Base-by-base conservation (phyloP, 2,329 filamentous ascomycete species). In the Botryotinia convoluta region DNA sequence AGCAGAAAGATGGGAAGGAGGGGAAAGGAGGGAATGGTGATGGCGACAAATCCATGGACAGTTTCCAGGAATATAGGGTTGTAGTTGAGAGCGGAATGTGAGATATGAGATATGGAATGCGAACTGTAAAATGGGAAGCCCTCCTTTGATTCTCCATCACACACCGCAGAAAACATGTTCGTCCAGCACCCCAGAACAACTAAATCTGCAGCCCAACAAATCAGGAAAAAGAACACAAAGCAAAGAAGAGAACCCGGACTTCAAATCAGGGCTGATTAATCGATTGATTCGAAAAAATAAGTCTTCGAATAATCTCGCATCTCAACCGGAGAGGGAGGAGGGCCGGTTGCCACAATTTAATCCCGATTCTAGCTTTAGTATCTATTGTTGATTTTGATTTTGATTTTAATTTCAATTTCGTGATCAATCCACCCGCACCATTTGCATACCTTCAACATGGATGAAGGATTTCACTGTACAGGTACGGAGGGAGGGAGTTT, bases 31-130 rank as follows among this genome's bases (percentile, higher is more conserved):
- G 26, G 1, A 22, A 39, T 9, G 16, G 44, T 3, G 62, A 67
- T 37, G 54, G 42, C 59, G 73, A 32, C 68, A 45, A 57, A 7
- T 44, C 62, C 9, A 59, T 72, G 62, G 51, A 69, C 9, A 78
- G 75, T 62, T 80, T 80, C 76, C 77, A 79, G 75, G 64, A 69
- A 45, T 75, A 79, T 68, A 78, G 80, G 69, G 73, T 74, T 48
- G 78, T 78, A 42, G 77, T 75, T 39, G 77, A 74, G 72, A 76
- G 74, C 72, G 79, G 79, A 44, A 79, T 80, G 77, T 79, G 71
- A 77, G 20, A 45, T 59, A 1, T n/a, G 42, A 48, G 18, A 16
- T 61, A 35, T 22, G 12, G 1, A 37, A 60, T 5, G 18, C 10
- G 3, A 35, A 60, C 3, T 3, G 10, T 1, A 26, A 16, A 22